These are phyloP conservation scores for Incumbomyces lentus DNA, from an alignment of 2,329 filamentous ascomycete genomes.

Conservation along the genomic window DNA sequence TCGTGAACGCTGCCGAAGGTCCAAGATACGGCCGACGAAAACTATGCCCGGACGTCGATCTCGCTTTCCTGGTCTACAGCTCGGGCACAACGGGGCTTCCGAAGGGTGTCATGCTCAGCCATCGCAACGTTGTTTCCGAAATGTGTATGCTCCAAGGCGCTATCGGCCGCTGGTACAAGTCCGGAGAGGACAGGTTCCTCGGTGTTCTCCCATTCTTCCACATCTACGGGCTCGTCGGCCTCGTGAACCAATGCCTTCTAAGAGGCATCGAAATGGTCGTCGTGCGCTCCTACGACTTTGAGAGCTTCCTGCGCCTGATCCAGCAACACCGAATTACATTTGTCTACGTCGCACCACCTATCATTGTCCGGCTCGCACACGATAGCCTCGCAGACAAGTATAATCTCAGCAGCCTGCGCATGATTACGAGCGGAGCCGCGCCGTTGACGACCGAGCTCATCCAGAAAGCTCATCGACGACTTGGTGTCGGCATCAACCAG, in stretches of 20 bases:
- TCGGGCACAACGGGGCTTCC: conserved; percentile 83
- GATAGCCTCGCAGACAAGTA: conserved; percentile 67
- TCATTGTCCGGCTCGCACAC: conserved; percentile 69
- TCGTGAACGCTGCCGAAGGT: too few species aligned
- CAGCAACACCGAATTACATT: conserved; percentile 66
- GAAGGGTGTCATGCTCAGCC: conserved; percentile 81
- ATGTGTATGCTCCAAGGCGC: conserved; percentile 38
- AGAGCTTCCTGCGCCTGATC: conserved; percentile 63
- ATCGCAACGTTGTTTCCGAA: conserved; percentile 73
- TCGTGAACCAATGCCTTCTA: conserved; percentile 57
- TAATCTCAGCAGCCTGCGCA: conserved; percentile 66
- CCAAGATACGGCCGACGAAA: conserved; percentile 16
- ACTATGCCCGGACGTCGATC: conserved; percentile 57
- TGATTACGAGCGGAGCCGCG: conserved; percentile 78
- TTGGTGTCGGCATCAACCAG: conserved; percentile 69
- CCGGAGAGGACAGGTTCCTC: conserved; percentile 57
- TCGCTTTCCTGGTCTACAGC: conserved; percentile 78
- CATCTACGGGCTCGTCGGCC: conserved; percentile 68
- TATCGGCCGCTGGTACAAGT: conserved; percentile 48
- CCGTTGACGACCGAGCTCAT: conserved; percentile 49
- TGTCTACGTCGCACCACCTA: conserved; percentile 70
- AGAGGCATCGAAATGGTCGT: conserved; percentile 56
- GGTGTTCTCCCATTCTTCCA: conserved; percentile 83
- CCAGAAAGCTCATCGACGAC: too few species aligned
- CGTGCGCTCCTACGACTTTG: conserved; percentile 71